phyloP scores from a whole-genome alignment of 2,329 filamentous ascomycete genomes.

The Ascochyta fabae region DNA sequence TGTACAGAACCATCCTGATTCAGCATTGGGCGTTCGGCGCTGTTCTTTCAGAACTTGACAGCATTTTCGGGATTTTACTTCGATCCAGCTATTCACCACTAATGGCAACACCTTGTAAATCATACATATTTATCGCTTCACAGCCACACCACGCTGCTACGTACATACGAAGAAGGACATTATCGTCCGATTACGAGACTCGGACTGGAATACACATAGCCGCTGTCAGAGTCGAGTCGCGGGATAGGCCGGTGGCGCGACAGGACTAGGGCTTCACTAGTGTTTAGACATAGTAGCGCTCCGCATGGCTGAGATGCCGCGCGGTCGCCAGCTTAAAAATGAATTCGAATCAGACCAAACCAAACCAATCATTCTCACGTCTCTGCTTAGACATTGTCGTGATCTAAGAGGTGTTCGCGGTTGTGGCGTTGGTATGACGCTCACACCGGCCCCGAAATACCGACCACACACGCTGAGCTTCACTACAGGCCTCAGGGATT shows the following conservation, averaged over 20 bases:
- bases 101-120: slow-evolving; percentile 9
- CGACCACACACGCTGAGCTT: neutral
- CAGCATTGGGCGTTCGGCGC: slow-evolving; percentile 13
- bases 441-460: neutral
- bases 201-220: slow-evolving; percentile 12
- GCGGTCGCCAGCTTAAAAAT: neutral
- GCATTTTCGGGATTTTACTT: slow-evolving; percentile 1
- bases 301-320: slow-evolving; percentile 3
- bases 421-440: neutral
- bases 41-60: neutral
- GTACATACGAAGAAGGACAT: slow-evolving; percentile 16
- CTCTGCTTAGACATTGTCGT: neutral
- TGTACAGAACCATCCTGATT: slow-evolving; percentile 4
- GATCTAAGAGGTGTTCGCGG: neutral
- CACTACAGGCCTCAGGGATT: neutral
- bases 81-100: slow-evolving; percentile 5
- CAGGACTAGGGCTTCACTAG: neutral
- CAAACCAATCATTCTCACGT: neutral
- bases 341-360: slow-evolving; percentile 1
- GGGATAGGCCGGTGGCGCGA: neutral
- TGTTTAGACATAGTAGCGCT: neutral
- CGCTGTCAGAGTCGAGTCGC: slow-evolving; percentile 11
- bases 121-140: slow-evolving; percentile 5
- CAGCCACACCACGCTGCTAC: slow-evolving; percentile 13
- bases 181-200: slow-evolving; percentile 2